Percentiles rank a stretch among this genome's conserved stretches.
phyloP scores from a whole-genome alignment of 1,284 basidiomycete species.

The Taiwanofungus camphoratus region DNA sequence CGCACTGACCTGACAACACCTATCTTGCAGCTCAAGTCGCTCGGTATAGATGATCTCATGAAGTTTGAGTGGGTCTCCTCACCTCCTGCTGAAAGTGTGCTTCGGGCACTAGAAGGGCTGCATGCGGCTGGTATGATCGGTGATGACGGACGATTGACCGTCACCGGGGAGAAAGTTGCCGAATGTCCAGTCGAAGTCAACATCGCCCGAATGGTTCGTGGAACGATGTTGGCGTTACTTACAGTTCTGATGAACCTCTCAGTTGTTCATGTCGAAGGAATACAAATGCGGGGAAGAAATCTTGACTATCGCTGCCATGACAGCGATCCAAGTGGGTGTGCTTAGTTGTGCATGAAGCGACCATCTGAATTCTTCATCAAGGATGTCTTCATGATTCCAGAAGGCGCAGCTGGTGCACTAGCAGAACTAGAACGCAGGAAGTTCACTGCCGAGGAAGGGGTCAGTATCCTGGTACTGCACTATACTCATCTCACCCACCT shows the following conservation, averaged over 20 bases:
- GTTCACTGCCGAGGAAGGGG: constrained; percentile 96
- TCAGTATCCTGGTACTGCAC: constrained; percentile 29
- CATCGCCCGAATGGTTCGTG: constrained; percentile 67
- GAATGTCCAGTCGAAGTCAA: constrained; percentile 76
- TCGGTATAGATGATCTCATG: constrained; percentile 95
- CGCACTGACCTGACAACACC: constrained; percentile 85
- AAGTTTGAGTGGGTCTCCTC: constrained; percentile 92
- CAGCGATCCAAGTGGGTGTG: constrained; percentile 67
- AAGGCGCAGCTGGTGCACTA: constrained; percentile 77
- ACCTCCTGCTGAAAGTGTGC: constrained; percentile 82
- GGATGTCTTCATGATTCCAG: constrained; percentile 86
- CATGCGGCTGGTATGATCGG: constrained; percentile 68
- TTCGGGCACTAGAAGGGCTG: constrained; percentile 77
- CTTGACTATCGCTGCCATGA: constrained; percentile 94
- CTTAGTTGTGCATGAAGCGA: not conserved
- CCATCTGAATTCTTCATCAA: constrained; percentile 25
- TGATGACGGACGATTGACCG: constrained; percentile 60
- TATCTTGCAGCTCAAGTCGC: constrained; percentile 87
- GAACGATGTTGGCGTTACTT: no score
- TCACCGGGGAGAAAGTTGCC: constrained; percentile 64
- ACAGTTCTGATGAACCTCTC: constrained; percentile 7
- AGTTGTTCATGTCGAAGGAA: constrained; percentile 84
- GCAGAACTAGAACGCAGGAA: constrained; percentile 89
- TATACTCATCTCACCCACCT: not conserved
- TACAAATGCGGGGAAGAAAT: constrained; percentile 90